Conservation (phyloP, 805 yeast genomes). For the Metschnikowia rubicola region DNA sequence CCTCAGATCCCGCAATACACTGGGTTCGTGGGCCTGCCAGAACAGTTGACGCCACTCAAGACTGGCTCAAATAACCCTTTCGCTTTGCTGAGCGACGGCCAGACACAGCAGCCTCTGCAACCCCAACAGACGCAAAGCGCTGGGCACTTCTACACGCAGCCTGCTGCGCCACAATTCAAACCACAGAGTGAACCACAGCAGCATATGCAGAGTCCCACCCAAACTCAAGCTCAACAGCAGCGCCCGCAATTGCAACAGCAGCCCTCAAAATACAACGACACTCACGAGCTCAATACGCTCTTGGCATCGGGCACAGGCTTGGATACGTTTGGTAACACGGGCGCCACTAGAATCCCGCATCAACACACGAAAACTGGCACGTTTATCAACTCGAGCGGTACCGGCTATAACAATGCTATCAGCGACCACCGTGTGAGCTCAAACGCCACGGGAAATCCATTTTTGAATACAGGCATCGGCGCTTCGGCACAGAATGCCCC, state of each 20-base stretch:
- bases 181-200: slow-evolving; percentile 17
- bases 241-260: slow-evolving; percentile 25
- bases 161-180: slow-evolving; percentile 31
- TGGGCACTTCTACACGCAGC: slow-evolving; percentile 12
- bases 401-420: slow-evolving; percentile 59
- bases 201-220: slow-evolving; percentile 21
- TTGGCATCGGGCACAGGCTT: slow-evolving; percentile 86
- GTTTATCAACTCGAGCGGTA: slow-evolving; percentile 85
- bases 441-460: slow-evolving; percentile 53
- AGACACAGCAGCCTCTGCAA: slow-evolving; percentile 1
- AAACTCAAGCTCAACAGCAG: slow-evolving; percentile 19
- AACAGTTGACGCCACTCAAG: slow-evolving; percentile 48
- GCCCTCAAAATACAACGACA: slow-evolving; percentile 37
- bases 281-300: slow-evolving; percentile 69
- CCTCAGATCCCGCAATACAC: slow-evolving; percentile 25
- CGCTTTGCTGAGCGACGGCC: slow-evolving; percentile 40
- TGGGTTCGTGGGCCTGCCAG: slow-evolving; percentile 14
- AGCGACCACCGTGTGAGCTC: slow-evolving; percentile 33
- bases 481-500: slow-evolving; percentile 19
- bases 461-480: slow-evolving; percentile 58
- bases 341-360: slow-evolving; percentile 81
- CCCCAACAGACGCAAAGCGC: slow-evolving; percentile 20
- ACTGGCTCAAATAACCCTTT: slow-evolving; percentile 82
- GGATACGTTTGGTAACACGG: slow-evolving; percentile 91
- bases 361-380: slow-evolving; percentile 82